Base-by-base conservation (phyloP, 2,329 filamentous ascomycete genomes). In the Tympanopsis confertula region DNA sequence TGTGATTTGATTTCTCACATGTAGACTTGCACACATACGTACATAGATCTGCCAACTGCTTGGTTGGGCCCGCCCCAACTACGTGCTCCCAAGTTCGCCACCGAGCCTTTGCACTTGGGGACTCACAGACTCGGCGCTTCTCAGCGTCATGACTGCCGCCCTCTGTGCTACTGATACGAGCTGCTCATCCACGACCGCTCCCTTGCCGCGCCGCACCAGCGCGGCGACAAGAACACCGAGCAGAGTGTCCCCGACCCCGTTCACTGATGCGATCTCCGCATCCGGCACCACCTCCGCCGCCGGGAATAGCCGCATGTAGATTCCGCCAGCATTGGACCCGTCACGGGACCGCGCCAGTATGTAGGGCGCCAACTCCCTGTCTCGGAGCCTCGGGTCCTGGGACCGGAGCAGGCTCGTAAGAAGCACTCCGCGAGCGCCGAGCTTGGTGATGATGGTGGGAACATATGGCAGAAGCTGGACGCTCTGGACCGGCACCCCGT, bases 231-330 rank as follows among this genome's bases (percentile, higher is more conserved):
- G 48, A 13, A 87, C 82, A 0, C 89, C 91, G 5, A 93, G 66
- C 55, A 96, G 88, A 0, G 91, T 95, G 58, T 98, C 91, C 0
- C 91, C 91, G 2, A 86, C 87, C 0, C 89, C 91, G 54, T 96
- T 96, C 7, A 96, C 89, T 35, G 86, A 94, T 4, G 94, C 68
- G 13, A 65, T 60, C 52, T 83, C 77, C 1, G 72, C 73, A 0
- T 82, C 66, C 0, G 83, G 75, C 4, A 94, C 68, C 13, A 65
- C 60, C 52, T 83, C 77, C 1, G 72, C 73, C 0, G 82, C 66
- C 0, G 83, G 75, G 54, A 86, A 84, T 15, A 74, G 46, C 22
- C 73, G 56, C 79, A 95, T 87, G 51, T 95, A 95, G 3, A 95
- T 69, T 0, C 88, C 89, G 0, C 87, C 78, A 0, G 80, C 65